phyloP scores from a whole-genome alignment of 805 yeast genomes.

The Candida endomychidarum region DNA sequence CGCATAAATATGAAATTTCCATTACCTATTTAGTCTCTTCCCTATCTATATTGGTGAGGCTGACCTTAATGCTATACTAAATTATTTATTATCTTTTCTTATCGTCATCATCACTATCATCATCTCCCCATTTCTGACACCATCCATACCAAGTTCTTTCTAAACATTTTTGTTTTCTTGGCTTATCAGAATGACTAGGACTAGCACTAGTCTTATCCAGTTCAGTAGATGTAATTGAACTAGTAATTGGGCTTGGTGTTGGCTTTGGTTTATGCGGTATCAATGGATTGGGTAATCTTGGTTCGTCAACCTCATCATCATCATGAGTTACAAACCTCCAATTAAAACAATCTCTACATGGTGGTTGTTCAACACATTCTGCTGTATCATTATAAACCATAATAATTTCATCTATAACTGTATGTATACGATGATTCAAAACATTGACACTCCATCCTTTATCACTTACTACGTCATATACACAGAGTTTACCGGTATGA shows the following conservation, averaged over 20 bases:
- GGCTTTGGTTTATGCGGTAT: conserved; percentile 20
- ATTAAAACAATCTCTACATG: conserved; percentile 86
- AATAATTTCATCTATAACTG: conserved; percentile 82
- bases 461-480: conserved; percentile 87
- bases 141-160: conserved; percentile 69
- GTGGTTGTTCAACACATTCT: conserved; percentile 67
- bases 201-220: conserved; percentile 6
- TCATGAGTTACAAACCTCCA: conserved; percentile 73
- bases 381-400: conserved; percentile 75
- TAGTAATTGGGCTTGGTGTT: conserved; percentile 13
- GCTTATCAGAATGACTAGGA: conserved; percentile 9
- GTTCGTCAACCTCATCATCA: conserved; percentile 38
- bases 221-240: conserved; percentile 15
- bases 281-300: conserved; percentile 38
- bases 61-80: background rate
- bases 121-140: conserved; percentile 49
- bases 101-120: conserved; percentile 19
- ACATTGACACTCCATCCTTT: conserved; percentile 89
- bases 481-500: conserved; percentile 85
- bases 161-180: conserved; percentile 44
- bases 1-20: conserved; percentile 4
- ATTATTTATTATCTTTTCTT: conserved; percentile 2
- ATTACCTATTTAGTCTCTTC: conserved; percentile 1
- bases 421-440: conserved; percentile 85
- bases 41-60: conserved; percentile 1